Conservation (phyloP, 306 rosid genomes). For the Malus sieversii region DNA sequence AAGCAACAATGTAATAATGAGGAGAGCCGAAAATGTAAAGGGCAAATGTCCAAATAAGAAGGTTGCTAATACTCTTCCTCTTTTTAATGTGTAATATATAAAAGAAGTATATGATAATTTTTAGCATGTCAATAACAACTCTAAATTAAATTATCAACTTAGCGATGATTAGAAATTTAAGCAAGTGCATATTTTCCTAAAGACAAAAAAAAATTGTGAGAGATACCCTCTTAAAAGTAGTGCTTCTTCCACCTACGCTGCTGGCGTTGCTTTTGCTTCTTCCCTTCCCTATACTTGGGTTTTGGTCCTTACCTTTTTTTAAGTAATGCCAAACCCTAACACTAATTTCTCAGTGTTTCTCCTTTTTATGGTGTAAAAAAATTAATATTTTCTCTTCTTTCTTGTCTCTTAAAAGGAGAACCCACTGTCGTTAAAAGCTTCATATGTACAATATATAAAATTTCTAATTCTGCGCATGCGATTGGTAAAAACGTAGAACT, state of each 20-base stretch:
- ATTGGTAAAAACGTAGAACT: neutral
- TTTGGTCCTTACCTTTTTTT: neutral
- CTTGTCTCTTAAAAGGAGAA: constrained; percentile 59
- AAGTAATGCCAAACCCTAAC: constrained; percentile 26
- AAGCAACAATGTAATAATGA: too few relatives aligned
- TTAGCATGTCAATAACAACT: neutral
- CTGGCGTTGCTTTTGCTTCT: neutral
- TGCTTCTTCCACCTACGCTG: neutral
- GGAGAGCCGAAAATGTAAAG: too few relatives aligned
- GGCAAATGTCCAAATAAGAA: too few relatives aligned
- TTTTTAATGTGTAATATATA: too few relatives aligned
- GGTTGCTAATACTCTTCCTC: neutral
- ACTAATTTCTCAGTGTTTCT: neutral
- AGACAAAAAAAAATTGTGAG: neutral
- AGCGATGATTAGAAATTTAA: too few relatives aligned
- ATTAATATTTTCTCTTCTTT: neutral
- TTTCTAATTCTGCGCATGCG: constrained; percentile 43
- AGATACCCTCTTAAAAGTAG: neutral
- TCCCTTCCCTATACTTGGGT: neutral
- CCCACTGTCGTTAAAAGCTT: constrained; percentile 39
- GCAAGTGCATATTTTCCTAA: neutral
- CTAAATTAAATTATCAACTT: neutral
- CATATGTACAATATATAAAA: constrained; percentile 2
- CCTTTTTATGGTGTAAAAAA: neutral
- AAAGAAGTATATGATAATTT: too few relatives aligned